Percentiles rank a stretch among this genome's conserved stretches.
Conservation (phyloP, 192 early-diverging fungal genomes). For the Jimgerdemannia lactiflua region DNA sequence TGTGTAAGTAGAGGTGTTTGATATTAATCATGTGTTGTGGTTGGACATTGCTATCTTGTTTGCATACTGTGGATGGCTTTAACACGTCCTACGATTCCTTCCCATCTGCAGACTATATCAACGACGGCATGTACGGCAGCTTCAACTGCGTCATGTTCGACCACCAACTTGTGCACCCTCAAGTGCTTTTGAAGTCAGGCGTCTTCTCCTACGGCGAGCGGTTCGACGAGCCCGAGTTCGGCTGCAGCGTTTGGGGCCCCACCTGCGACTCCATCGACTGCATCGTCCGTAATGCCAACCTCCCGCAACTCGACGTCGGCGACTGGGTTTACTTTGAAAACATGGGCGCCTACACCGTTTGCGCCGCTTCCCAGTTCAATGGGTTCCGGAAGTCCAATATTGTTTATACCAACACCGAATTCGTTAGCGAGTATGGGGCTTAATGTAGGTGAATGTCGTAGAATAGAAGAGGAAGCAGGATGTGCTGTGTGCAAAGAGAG, state of each 20-base stretch:
- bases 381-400: slow-evolving; percentile 84
- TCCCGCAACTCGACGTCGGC: slow-evolving; percentile 87
- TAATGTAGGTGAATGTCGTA: too few species aligned
- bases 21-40: slow-evolving; percentile 15
- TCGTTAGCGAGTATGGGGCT: too few species aligned
- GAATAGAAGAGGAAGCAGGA: too few species aligned
- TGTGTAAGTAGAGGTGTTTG: slow-evolving; percentile 60
- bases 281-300: slow-evolving; percentile 57
- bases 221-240: slow-evolving; percentile 38
- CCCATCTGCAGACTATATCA: slow-evolving; percentile 87
- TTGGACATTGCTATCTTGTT: slow-evolving; percentile 12
- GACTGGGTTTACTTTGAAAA: slow-evolving; percentile 95
- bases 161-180: slow-evolving; percentile 75
- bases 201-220: slow-evolving; percentile 28
- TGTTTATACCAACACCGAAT: slow-evolving; percentile 79
- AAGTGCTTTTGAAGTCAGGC: slow-evolving; percentile 57
- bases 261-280: slow-evolving; percentile 99
- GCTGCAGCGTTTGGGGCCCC: slow-evolving; percentile 91
- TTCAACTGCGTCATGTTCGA: slow-evolving; percentile 99
- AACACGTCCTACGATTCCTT: neutral
- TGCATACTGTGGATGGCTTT: too few species aligned
- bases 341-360: slow-evolving; percentile 98
- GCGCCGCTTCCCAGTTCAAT: slow-evolving; percentile 85
- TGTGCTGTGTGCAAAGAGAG: too few species aligned
- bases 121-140: slow-evolving; percentile 97